These are phyloP conservation scores for Leccinum imitatum DNA, from an alignment of 768 basidiomycete species.

Conservation along the genomic window DNA sequence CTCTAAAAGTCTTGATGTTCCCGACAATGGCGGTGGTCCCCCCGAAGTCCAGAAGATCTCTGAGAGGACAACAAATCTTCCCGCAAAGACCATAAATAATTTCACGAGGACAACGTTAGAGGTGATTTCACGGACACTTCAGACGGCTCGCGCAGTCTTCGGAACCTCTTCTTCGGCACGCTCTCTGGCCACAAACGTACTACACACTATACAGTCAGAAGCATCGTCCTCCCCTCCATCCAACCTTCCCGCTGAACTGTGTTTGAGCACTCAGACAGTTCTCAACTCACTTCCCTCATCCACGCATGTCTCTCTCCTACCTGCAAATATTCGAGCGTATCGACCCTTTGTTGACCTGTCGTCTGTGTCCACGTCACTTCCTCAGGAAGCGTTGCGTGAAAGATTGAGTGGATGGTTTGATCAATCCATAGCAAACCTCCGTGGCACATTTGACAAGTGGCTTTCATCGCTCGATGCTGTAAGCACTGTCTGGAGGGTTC, in stretches of 20 bases:
- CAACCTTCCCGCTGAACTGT: slow-evolving; percentile 49
- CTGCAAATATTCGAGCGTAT: slow-evolving; percentile 67
- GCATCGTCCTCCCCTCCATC: slow-evolving; percentile 23
- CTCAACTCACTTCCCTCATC: slow-evolving; percentile 78
- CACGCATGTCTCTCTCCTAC: slow-evolving; percentile 77
- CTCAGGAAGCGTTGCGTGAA: slow-evolving; percentile 41
- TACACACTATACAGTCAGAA: slow-evolving; percentile 64
- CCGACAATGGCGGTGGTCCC: slow-evolving; percentile 38
- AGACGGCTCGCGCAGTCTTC: slow-evolving; percentile 58
- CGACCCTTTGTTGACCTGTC: slow-evolving; percentile 81
- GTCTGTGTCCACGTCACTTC: slow-evolving; percentile 54
- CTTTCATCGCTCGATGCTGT: slow-evolving; percentile 56
- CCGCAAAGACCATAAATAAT: slow-evolving; percentile 47
- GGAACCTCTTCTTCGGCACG: slow-evolving; percentile 32
- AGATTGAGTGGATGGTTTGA: slow-evolving; percentile 66
- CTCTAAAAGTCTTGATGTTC: slow-evolving; percentile 30
- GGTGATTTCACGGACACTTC: slow-evolving; percentile 57
- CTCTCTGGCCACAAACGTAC: slow-evolving; percentile 55
- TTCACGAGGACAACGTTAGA: slow-evolving; percentile 52
- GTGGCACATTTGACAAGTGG: slow-evolving; percentile 52
- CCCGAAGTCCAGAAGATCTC: slow-evolving; percentile 16
- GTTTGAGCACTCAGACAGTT: slow-evolving; percentile 65
- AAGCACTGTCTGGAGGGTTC: slow-evolving; percentile 71
- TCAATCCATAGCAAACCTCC: slow-evolving; percentile 47
- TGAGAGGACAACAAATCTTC: slow-evolving; percentile 4